Conservation (phyloP, 805 yeast species). For the Nakazawaea wickerhamii region DNA sequence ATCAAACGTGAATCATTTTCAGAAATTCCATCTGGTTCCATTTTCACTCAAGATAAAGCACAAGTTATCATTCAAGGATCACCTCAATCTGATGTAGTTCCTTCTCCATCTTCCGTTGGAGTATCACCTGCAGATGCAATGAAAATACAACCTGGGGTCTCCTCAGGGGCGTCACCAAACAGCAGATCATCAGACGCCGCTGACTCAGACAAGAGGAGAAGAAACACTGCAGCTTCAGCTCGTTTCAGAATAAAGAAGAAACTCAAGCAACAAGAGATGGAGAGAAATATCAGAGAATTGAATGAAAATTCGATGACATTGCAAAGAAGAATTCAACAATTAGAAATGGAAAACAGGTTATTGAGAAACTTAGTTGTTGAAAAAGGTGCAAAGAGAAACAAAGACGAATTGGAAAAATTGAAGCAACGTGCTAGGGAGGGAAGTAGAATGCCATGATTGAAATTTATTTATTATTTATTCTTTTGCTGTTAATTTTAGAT, state of each 20-base stretch:
- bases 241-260: conserved; percentile 90
- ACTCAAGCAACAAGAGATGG: conserved; percentile 87
- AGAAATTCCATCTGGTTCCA: neutral
- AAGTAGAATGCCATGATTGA: neutral
- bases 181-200: conserved; percentile 20
- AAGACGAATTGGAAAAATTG: conserved; percentile 47
- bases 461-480: neutral
- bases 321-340: conserved; percentile 70
- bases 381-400: conserved; percentile 56
- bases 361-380: conserved; percentile 79
- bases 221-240: conserved; percentile 93
- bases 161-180: conserved; percentile 3
- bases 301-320: conserved; percentile 59
- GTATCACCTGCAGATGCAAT: conserved; percentile 10
- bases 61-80: neutral
- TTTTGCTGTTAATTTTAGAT: neutral
- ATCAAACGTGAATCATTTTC: conserved; percentile 5
- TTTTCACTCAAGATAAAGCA: neutral
- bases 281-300: conserved; percentile 65
- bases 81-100: conserved; percentile 6
- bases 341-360: conserved; percentile 91
- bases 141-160: neutral
- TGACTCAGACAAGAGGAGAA: conserved; percentile 69
- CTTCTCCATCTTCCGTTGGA: conserved; percentile 10
- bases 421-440: conserved; percentile 37